A percentile compares a stretch with the other conserved stretches of the same genome.
Evolutionary conservation across 139 green algal genomes (phyloP).

Genomic region (Mychonastes homosphaera): DNA sequence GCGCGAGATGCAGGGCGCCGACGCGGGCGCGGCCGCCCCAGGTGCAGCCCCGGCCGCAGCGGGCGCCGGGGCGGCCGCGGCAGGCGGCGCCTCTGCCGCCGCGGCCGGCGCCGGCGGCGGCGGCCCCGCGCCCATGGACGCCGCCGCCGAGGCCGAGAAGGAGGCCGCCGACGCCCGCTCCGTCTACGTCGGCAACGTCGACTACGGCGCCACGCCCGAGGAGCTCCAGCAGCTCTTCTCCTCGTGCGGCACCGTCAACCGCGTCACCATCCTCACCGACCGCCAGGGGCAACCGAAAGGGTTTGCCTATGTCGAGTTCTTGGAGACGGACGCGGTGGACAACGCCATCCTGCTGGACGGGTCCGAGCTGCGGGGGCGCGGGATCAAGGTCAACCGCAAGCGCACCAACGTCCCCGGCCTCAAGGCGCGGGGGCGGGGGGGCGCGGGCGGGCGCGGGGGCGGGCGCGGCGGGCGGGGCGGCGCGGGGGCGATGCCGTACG

Average conservation of each 20-base stretch:
- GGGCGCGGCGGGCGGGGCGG: conserved; percentile 14
- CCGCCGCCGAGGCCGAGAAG: conserved; percentile 33
- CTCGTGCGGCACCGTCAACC: conserved; percentile 92
- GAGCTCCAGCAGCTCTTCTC: conserved; percentile 89
- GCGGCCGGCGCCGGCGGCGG: conserved; percentile 7
- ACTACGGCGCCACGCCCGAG: conserved; percentile 88
- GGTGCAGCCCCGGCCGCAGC: background rate
- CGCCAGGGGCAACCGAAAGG: conserved; percentile 87
- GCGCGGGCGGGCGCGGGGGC: conserved; percentile 37
- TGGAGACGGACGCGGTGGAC: conserved; percentile 86
- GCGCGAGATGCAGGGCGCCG: conserved; percentile 46
- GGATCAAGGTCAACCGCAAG: conserved; percentile 85
- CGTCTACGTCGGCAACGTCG: conserved; percentile 90
- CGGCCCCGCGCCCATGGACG: background rate
- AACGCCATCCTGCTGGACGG: conserved; percentile 76
- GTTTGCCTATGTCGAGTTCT: conserved; percentile 97
- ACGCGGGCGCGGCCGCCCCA: background rate
- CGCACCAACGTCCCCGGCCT: conserved; percentile 90
- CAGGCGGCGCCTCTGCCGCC: conserved; percentile 3
- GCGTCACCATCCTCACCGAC: conserved; percentile 96
- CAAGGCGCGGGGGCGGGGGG: conserved; percentile 48
- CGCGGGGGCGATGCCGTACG: too few relatives aligned
- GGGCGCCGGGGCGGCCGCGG: conserved; percentile 6
- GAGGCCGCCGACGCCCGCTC: conserved; percentile 79
- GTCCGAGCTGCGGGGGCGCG: conserved; percentile 57